Base-by-base conservation (phyloP, 2,329 filamentous ascomycete species). In the Calonectria hawksworthii region DNA sequence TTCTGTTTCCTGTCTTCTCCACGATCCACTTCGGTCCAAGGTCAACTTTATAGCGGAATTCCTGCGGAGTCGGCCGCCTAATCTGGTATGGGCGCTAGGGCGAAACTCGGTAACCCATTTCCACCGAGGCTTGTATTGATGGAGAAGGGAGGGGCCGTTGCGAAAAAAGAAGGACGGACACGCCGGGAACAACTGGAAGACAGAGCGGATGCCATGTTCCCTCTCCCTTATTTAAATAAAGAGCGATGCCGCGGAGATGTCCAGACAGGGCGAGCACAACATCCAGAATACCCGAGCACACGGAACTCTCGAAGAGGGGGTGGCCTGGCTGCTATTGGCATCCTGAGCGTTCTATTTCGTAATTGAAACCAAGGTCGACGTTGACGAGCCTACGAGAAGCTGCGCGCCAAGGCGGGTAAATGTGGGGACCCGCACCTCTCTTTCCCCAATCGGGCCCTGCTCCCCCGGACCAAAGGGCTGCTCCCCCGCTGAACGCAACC, bases 271-370 rank as follows among this genome's bases (percentile, higher is more conserved):
- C n/a, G 28, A 51, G 52, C 34, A 50, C 34, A 51, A 32, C 38
- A 54, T 32, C 44, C 34, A 28, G 47, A 66, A 68, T 63, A 66
- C 23, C 41, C 66, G 54, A 44, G 59, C 50, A 28, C 32, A 54
- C n/a, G n/a, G 23, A 56, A 26, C 18, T 28, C 18, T 28, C 18
- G 56, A 23, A 32, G 44, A 47, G 32, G 41, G 28, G 38, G 21
- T 23, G 28, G 26, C 63, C 64, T 23, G 61, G 26, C 32, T 74
- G 51, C 66, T 63, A 80, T 80, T 80, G 79, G 79, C 74, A 80
- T 80, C 69, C 14, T 61, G 11, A 21, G 32, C 28, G 65, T 59
- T 63, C 76, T 79, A 80, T 80, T 80, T 80, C 79, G 79, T 80
- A 80, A 80, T 75, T 73, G 61, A 81, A 81, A 80, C 73, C 78